Conservation (phyloP, 352 stramenopile genomes). For the Globisporangium parvum region DNA sequence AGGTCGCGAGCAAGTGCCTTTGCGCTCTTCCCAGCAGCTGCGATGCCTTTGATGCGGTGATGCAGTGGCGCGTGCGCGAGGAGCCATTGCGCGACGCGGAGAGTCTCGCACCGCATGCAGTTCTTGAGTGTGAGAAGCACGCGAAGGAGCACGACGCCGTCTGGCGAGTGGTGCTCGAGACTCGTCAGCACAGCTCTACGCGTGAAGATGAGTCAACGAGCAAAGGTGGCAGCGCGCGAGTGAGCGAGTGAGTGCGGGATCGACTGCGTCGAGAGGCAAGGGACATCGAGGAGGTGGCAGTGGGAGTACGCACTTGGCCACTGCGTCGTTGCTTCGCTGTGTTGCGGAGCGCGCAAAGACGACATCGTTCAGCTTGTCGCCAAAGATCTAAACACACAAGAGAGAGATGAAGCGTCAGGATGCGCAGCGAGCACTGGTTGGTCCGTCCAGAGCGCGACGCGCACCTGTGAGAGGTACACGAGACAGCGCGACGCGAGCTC, state of each 20-base stretch:
- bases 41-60: slow-evolving; percentile 18
- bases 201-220: no score
- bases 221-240: no score
- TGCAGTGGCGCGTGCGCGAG: slow-evolving; percentile 17
- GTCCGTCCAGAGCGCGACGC: not conserved
- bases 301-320: slow-evolving; percentile 23
- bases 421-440: not conserved
- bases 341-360: slow-evolving; percentile 27
- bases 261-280: no score
- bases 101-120: slow-evolving; percentile 41
- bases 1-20: slow-evolving; percentile 2
- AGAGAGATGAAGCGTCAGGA: no score
- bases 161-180: slow-evolving; percentile 15
- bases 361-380: slow-evolving; percentile 43
- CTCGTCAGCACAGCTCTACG: slow-evolving; percentile 19
- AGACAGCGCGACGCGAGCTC: slow-evolving; percentile 51
- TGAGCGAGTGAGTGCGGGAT: not conserved
- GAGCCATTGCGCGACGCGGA: slow-evolving; percentile 27
- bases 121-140: slow-evolving; percentile 56
- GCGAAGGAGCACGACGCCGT: slow-evolving; percentile 31
- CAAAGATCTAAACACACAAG: slow-evolving; percentile 39
- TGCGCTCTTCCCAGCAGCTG: not conserved
- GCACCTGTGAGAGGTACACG: slow-evolving; percentile 58
- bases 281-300: no score
- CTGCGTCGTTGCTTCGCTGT: slow-evolving; percentile 7